Percentiles rank a stretch among this genome's conserved stretches.
Evolutionary conservation across 768 basidiomycete genomes (phyloP).

Genomic region (Panaeolus papilionaceus): DNA sequence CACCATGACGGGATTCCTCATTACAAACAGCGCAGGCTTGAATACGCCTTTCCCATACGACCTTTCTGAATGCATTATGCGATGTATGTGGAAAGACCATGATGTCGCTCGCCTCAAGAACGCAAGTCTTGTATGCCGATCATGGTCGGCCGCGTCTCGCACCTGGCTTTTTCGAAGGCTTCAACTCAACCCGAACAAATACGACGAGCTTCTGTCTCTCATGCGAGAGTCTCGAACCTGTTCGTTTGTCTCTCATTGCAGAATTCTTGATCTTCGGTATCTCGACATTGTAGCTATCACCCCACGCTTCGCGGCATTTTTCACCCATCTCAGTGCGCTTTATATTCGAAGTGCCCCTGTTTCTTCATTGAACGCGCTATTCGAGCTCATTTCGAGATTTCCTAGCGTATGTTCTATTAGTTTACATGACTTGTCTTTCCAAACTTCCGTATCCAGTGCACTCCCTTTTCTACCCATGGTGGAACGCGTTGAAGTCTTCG

Average conservation of each 20-base stretch:
- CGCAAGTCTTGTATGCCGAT: background rate
- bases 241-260: background rate
- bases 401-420: background rate
- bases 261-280: background rate
- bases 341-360: background rate
- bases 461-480: background rate
- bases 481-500: background rate
- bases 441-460: background rate
- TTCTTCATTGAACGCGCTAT: background rate
- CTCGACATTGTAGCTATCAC: background rate
- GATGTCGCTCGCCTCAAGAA: background rate
- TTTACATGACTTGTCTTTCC: background rate
- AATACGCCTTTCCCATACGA: too few relatives aligned
- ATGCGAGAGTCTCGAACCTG: background rate
- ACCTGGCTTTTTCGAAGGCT: background rate
- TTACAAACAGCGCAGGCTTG: too few relatives aligned
- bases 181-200: background rate
- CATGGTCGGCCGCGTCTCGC: background rate
- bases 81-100: background rate
- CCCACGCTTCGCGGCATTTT: background rate
- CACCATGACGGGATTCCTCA: too few relatives aligned
- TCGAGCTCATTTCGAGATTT: background rate
- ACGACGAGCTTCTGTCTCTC: background rate
- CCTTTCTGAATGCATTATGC: too few relatives aligned
- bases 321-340: background rate